These are phyloP conservation scores for Rhexocercosporidium sp. DNA, from an alignment of 2,329 filamentous ascomycete species.

Conservation along the genomic window DNA sequence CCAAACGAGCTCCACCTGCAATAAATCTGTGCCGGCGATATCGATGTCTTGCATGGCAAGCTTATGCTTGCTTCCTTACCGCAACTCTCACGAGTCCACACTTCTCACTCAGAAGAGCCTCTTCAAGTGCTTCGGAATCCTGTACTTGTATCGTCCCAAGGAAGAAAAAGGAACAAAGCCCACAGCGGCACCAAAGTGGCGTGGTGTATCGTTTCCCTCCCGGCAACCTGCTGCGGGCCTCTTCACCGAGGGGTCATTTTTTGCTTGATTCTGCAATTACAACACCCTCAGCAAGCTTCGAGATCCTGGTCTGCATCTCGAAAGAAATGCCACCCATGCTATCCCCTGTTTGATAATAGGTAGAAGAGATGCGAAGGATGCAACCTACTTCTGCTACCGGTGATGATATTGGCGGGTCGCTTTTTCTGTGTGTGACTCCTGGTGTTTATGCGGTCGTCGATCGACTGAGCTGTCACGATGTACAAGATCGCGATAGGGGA, in stretches of 20 bases:
- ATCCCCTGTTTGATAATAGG: neutral
- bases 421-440: neutral
- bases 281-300: no score
- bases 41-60: constrained; percentile 6
- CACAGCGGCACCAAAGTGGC: neutral
- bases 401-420: neutral
- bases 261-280: neutral
- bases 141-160: neutral
- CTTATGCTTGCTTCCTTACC: neutral
- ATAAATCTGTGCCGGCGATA: neutral
- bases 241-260: neutral
- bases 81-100: neutral
- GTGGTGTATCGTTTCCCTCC: neutral
- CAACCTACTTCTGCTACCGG: neutral
- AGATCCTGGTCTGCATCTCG: neutral
- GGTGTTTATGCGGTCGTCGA: constrained; percentile 6
- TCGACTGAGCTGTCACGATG: constrained; percentile 17
- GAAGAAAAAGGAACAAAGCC: neutral
- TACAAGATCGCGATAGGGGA: constrained; percentile 17
- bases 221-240: neutral
- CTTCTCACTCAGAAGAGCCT: neutral
- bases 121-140: neutral
- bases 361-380: neutral
- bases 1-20: neutral
- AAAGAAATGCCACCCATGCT: neutral